Evolutionary conservation across 2,329 filamentous ascomycete species (phyloP), one percentile per base, ranked within the genome.

Genomic region (Tolypocladium album): DNA sequence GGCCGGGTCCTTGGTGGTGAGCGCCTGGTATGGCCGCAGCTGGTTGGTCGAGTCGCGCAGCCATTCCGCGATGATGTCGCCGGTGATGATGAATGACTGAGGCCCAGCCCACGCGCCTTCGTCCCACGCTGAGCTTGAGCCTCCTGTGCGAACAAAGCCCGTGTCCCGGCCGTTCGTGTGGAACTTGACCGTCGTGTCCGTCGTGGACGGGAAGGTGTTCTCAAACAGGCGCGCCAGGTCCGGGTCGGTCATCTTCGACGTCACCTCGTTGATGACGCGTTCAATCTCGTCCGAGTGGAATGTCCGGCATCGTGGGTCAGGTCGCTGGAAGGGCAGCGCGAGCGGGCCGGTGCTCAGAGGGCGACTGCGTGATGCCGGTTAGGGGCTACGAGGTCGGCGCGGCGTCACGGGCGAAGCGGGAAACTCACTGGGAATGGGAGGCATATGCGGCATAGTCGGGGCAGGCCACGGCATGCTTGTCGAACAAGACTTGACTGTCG

Each of bases 41-140:
- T 99, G 94, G 73, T 97, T 97, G 13, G 92, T 95, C 13, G 90
- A 95, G 74, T 96, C 91, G 58, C 92, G 86, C 57, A 96, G 78
- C 92, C 92, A 96, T 72, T 96, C 91, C 0, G 92, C 92, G 67
- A 95, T 89, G 70, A 96, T 96, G 67, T 96, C 91, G 57, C 91
- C 91, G 0, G 91, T 96, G 57, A 96, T 95, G 64, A 97, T 88
- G 71, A 97, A 97, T 13, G 89, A 92, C 69, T 97, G 93, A 0
- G 89, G 80, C 0, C 92, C 92, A 65, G 88, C 79, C 92, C 92
- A 97, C 64, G 84, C 82, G 20, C 81, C 82, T 6, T 83, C 79
- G 57, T 85, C 81, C 24, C 64, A 59, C 20, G 68, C 60, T 3
- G 65, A 65, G 22, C 63, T 65, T 59, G 69, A 71, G 38, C 66